Evolutionary conservation across 139 green algal species (phyloP).

Genomic region (Chlorella sp.): DNA sequence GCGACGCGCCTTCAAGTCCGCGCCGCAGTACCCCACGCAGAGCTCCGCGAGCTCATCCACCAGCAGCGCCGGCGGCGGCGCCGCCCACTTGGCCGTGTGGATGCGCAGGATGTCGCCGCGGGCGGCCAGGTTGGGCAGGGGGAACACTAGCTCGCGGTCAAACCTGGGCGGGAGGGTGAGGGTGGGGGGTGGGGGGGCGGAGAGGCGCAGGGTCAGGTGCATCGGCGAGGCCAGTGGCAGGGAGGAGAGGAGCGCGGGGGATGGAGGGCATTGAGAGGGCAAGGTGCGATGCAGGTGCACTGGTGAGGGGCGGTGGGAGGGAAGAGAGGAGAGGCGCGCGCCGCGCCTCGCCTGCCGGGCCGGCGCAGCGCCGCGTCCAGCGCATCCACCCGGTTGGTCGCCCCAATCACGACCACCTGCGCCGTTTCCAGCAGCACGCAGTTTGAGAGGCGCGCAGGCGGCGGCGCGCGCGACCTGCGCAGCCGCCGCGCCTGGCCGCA

Average conservation of each 20-base stretch:
- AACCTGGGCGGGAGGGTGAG: constrained; percentile 44
- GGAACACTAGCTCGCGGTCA: constrained; percentile 82
- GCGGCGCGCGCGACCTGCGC: too few species aligned
- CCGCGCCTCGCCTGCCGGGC: constrained; percentile 41
- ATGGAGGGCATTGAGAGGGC: background rate
- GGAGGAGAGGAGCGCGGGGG: background rate
- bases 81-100: constrained; percentile 83
- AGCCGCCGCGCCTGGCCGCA: too few species aligned
- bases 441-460: too few species aligned
- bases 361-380: constrained; percentile 75
- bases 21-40: constrained; percentile 90
- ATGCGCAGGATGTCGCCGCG: constrained; percentile 88
- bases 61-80: constrained; percentile 58
- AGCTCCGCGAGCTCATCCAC: constrained; percentile 69
- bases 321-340: background rate
- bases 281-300: background rate
- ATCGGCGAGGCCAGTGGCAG: background rate
- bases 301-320: background rate
- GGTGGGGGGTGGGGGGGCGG: background rate
- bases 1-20: constrained; percentile 83
- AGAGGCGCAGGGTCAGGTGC: background rate
- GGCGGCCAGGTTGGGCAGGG: constrained; percentile 64
- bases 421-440: too few species aligned
- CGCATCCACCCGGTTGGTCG: constrained; percentile 80
- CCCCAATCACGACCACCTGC: constrained; percentile 71